Percentiles rank a stretch among this genome's conserved stretches.
phyloP scores from a whole-genome alignment of 495 filamentous ascomycete species.

The Daldinia concentrica region DNA sequence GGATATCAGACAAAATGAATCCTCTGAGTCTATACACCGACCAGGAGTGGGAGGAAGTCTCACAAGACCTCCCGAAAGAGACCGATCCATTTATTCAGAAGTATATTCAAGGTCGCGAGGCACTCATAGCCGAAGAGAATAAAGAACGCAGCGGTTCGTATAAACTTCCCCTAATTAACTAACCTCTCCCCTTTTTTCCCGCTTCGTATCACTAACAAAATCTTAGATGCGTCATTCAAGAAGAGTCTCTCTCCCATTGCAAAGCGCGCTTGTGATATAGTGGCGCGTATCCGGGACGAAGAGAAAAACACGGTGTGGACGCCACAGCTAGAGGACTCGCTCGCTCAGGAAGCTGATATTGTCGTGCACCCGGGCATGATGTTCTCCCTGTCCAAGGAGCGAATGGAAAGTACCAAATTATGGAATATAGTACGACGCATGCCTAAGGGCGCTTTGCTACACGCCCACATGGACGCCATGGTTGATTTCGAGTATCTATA shows the following conservation, averaged over 20 bases:
- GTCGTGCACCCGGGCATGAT: slow-evolving; percentile 85
- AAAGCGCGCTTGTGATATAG: slow-evolving; percentile 76
- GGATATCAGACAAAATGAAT: slow-evolving; percentile 23
- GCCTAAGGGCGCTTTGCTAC: slow-evolving; percentile 91
- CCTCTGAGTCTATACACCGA: slow-evolving; percentile 49
- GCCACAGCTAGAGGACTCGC: slow-evolving; percentile 69
- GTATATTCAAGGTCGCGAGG: slow-evolving; percentile 78
- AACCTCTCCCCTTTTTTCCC: neutral
- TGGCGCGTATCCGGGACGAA: slow-evolving; percentile 76
- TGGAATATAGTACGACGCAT: slow-evolving; percentile 86
- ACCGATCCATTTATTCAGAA: slow-evolving; percentile 79
- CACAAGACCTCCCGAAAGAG: slow-evolving; percentile 61
- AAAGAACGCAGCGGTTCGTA: slow-evolving; percentile 80
- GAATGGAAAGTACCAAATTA: slow-evolving; percentile 81
- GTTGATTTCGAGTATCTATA: slow-evolving; percentile 84
- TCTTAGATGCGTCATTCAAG: slow-evolving; percentile 68
- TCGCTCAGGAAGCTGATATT: slow-evolving; percentile 61
- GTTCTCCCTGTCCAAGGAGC: slow-evolving; percentile 80
- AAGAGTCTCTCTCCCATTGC: slow-evolving; percentile 78
- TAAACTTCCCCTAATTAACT: neutral
- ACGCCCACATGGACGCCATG: slow-evolving; percentile 91
- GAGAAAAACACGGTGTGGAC: slow-evolving; percentile 80
- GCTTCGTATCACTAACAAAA: slow-evolving; percentile 15
- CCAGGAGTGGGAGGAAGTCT: slow-evolving; percentile 63
- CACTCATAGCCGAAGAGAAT: slow-evolving; percentile 80